These are phyloP conservation scores for Pulveroboletus sp. DNA, from an alignment of 768 basidiomycete species.

Conservation along the genomic window DNA sequence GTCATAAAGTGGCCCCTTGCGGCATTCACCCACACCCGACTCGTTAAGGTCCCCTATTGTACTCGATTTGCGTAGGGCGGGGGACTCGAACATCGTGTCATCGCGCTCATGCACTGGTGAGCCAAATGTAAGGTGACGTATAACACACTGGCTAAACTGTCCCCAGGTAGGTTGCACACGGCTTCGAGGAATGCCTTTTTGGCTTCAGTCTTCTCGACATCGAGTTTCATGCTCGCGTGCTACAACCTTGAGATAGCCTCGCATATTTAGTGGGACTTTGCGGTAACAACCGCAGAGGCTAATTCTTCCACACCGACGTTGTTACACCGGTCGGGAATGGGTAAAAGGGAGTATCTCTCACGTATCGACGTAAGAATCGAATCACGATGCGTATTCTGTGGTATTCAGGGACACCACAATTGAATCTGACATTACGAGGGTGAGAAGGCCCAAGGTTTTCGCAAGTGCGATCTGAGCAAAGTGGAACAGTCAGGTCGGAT, in stretches of 20 bases:
- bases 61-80: constrained; percentile 1
- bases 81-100: neutral
- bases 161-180: constrained; percentile 29
- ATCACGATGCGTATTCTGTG: constrained; percentile 65
- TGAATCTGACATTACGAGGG: constrained; percentile 54
- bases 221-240: constrained; percentile 47
- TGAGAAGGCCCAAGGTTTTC: constrained; percentile 56
- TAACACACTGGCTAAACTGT: neutral
- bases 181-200: constrained; percentile 47
- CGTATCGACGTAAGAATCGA: constrained; percentile 55
- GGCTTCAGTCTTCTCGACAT: no score
- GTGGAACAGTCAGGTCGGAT: neutral
- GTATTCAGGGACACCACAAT: constrained; percentile 69
- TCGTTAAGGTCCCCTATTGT: neutral
- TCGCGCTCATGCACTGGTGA: neutral
- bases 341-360: constrained; percentile 34
- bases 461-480: constrained; percentile 53
- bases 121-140: constrained; percentile 4
- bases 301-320: constrained; percentile 49
- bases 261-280: constrained; percentile 41
- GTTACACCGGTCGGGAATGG: constrained; percentile 9
- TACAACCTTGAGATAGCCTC: constrained; percentile 45
- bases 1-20: constrained; percentile 34
- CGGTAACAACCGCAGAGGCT: constrained; percentile 15
- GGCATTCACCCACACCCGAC: constrained; percentile 10